Conservation (phyloP, 345 rosid genomes). For the Ailanthus altissimus region DNA sequence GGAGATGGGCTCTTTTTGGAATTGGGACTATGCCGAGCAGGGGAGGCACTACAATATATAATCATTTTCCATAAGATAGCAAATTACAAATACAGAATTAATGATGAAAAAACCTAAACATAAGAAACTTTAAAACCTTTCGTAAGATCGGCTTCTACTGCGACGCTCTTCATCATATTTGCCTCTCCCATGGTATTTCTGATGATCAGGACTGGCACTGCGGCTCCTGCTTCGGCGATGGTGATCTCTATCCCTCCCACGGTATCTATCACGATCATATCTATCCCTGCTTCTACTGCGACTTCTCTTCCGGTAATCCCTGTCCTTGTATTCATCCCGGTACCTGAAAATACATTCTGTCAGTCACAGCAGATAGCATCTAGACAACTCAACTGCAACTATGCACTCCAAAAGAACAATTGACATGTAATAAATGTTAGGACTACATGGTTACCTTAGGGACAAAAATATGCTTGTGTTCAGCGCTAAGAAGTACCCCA, state of each 20-base stretch:
- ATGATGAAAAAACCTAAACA: background rate
- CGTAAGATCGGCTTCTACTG: constrained; percentile 46
- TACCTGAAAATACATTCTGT: constrained; percentile 32
- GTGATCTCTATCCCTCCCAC: constrained; percentile 41
- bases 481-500: background rate
- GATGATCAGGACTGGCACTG: constrained; percentile 54
- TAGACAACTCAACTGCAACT: background rate
- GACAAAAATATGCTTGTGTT: background rate
- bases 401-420: background rate
- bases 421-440: background rate
- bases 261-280: constrained; percentile 47
- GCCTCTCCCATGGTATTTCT: constrained; percentile 42
- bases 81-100: background rate
- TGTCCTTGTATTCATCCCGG: constrained; percentile 51
- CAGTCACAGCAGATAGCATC: constrained; percentile 5
- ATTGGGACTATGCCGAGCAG: constrained; percentile 37
- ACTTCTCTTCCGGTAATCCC: constrained; percentile 46
- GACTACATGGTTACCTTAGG: background rate
- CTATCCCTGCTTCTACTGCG: constrained; percentile 55
- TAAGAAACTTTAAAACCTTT: constrained; percentile 34
- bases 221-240: constrained; percentile 47
- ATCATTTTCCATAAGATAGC: background rate
- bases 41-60: constrained; percentile 40
- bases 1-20: constrained; percentile 47
- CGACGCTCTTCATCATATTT: constrained; percentile 49